These are phyloP conservation scores for Kodamaea ohmeri DNA, from an alignment of 1,139 yeast species.

Conservation along the genomic window DNA sequence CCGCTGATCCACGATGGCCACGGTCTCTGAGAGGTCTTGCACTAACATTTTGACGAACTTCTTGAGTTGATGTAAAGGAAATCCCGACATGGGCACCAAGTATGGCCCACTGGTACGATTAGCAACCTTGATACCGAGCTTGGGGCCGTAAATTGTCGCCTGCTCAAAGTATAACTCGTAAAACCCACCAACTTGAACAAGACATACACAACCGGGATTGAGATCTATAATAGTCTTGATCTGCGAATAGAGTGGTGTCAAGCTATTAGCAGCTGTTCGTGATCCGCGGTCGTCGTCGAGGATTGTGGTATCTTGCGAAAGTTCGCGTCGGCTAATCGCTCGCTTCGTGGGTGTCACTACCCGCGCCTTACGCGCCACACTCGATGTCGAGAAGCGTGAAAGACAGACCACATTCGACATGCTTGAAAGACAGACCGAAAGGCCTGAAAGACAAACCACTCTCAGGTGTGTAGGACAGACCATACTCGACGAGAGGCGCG, in stretches of 20 bases:
- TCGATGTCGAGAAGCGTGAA: constrained; percentile 1
- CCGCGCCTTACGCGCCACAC: neutral
- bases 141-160: constrained; percentile 70
- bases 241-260: constrained; percentile 38
- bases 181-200: constrained; percentile 87
- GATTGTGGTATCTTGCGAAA: constrained; percentile 5
- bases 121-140: constrained; percentile 57
- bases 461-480: no score
- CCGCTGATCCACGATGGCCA: constrained; percentile 78
- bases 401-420: neutral
- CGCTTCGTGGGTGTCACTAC: constrained; percentile 3
- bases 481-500: no score
- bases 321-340: neutral
- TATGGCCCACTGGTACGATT: constrained; percentile 41
- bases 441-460: no score
- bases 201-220: constrained; percentile 69
- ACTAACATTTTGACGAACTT: constrained; percentile 74
- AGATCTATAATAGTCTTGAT: constrained; percentile 35
- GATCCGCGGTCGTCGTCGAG: constrained; percentile 42
- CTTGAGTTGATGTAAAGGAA: constrained; percentile 70
- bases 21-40: constrained; percentile 63
- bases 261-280: constrained; percentile 25
- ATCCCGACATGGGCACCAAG: constrained; percentile 84
- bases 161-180: constrained; percentile 89
- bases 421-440: no score